Conservation (phyloP, 2,329 filamentous ascomycete genomes). For the Microsporum ferrugineum region DNA sequence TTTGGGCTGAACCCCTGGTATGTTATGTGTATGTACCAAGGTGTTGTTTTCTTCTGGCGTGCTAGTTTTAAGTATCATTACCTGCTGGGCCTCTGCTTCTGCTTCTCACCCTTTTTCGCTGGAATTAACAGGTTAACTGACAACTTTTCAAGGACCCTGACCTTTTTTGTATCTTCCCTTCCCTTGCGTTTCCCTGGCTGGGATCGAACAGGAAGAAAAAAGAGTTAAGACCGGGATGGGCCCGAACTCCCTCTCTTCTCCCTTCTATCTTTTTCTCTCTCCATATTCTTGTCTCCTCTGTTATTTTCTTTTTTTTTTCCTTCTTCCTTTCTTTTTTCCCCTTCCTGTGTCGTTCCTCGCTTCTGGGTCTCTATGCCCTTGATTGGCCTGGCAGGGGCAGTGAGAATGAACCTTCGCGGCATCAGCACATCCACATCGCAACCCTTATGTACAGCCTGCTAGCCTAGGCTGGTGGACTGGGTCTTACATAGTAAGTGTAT, state of each 20-base stretch:
- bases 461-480: conserved; percentile 1
- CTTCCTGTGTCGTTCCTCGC: background rate
- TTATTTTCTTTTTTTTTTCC: background rate
- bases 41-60: background rate
- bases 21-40: background rate
- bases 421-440: conserved; percentile 4
- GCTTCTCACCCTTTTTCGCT: background rate
- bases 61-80: background rate
- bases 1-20: background rate
- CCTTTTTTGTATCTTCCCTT: background rate
- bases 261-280: background rate
- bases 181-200: background rate
- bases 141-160: background rate
- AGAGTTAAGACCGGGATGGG: background rate
- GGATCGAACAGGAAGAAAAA: background rate
- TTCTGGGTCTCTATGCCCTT: background rate
- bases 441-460: background rate
- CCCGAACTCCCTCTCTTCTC: background rate
- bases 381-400: background rate
- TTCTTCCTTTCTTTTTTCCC: background rate
- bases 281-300: background rate
- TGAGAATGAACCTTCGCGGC: background rate
- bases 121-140: no score
- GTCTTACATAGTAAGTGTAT: background rate
- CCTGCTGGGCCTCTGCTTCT: background rate